phyloP scores from a whole-genome alignment of 164 flowering plant species.

The Aristolochia fimbriata region DNA sequence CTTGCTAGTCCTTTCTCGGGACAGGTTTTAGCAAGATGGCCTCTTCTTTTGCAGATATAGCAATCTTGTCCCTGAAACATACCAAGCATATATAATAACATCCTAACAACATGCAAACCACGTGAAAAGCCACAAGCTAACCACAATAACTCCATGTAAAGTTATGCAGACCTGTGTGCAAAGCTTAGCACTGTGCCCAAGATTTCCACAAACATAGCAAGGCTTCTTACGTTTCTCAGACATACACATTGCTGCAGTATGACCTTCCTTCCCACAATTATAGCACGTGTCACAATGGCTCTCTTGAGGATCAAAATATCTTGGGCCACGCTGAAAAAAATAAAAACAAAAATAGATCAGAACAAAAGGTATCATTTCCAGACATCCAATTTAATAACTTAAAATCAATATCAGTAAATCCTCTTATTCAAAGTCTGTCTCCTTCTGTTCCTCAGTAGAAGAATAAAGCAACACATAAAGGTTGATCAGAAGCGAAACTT shows the following conservation, averaged over 20 bases:
- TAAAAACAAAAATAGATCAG: neutral
- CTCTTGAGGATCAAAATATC: constrained; percentile 63
- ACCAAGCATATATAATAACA: neutral
- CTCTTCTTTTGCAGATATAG: constrained; percentile 67
- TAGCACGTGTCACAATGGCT: constrained; percentile 34
- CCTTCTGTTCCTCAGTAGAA: neutral
- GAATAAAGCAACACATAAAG: neutral
- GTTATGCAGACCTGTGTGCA: constrained; percentile 57
- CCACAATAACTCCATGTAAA: neutral
- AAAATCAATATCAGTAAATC: no score
- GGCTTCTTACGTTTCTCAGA: constrained; percentile 48
- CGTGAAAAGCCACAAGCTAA: neutral
- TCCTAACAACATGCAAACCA: neutral
- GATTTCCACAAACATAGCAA: constrained; percentile 88
- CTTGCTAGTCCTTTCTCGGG: constrained; percentile 39
- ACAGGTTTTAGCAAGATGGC: constrained; percentile 78
- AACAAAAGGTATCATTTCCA: constrained; percentile 3
- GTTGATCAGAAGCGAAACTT: constrained; percentile 15
- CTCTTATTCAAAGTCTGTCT: no score
- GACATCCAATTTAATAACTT: no score
- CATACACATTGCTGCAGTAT: constrained; percentile 35
- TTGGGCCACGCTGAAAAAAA: constrained; percentile 43
- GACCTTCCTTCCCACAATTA: constrained; percentile 62
- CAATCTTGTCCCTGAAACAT: constrained; percentile 54
- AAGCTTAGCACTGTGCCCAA: constrained; percentile 55